Percentiles rank a stretch among this genome's conserved stretches.
Conservation (phyloP, 164 flowering plant species). For the Tinospora cordifolia region DNA sequence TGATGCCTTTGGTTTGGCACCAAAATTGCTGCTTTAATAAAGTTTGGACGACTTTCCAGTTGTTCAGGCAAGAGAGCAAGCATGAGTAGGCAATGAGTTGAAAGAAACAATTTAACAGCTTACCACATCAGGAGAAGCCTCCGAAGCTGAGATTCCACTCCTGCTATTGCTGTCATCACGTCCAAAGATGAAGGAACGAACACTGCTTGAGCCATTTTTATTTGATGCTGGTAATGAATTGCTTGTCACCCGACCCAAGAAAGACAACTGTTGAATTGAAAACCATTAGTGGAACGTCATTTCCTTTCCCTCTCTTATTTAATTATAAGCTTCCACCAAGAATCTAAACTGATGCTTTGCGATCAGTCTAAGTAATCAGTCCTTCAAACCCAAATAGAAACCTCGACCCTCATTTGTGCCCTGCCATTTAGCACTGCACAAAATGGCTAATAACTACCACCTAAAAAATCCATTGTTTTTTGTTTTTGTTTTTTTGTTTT, state of each 20-base stretch:
- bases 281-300: neutral
- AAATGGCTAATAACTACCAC: too few species aligned
- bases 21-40: too few species aligned
- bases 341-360: too few species aligned
- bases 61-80: neutral
- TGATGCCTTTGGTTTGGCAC: too few species aligned
- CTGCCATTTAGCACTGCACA: too few species aligned
- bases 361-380: too few species aligned
- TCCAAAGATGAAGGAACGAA: constrained; percentile 67
- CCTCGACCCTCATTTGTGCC: too few species aligned
- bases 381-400: too few species aligned
- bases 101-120: neutral
- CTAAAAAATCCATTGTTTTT: too few species aligned
- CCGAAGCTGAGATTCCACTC: constrained; percentile 42
- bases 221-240: constrained; percentile 42
- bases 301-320: neutral
- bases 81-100: neutral
- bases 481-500: too few species aligned
- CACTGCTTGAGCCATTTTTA: constrained; percentile 41
- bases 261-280: constrained; percentile 52
- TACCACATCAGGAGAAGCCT: constrained; percentile 53
- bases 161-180: constrained; percentile 82
- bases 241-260: constrained; percentile 49
- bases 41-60: neutral
- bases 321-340: neutral